Conservation (phyloP, 106 monocot species). For the Platanthera guangdongensis region DNA sequence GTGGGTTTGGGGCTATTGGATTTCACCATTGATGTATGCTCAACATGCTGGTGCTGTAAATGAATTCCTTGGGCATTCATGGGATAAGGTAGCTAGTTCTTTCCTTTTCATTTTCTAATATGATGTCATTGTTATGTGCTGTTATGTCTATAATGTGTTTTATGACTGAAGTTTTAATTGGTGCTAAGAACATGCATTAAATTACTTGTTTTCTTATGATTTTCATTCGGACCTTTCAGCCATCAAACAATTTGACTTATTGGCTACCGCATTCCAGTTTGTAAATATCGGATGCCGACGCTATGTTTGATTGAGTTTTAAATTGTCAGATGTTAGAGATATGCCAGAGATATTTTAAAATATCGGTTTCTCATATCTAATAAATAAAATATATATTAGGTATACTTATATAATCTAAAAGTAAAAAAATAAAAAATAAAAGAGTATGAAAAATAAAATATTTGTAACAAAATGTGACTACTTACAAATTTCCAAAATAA, state of each 20-base stretch:
- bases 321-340: too few relatives aligned
- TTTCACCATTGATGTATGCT: constrained; percentile 98
- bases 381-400: too few relatives aligned
- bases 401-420: too few relatives aligned
- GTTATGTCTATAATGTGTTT: neutral
- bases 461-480: too few relatives aligned
- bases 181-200: neutral
- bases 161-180: neutral
- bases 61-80: constrained; percentile 96
- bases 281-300: too few relatives aligned
- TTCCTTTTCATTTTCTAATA: neutral
- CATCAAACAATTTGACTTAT: neutral
- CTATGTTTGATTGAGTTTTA: too few relatives aligned
- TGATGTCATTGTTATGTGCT: neutral
- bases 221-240: neutral
- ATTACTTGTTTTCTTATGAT: neutral
- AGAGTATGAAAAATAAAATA: too few relatives aligned
- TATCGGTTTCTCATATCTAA: too few relatives aligned
- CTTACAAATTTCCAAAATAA: too few relatives aligned
- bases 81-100: constrained; percentile 63
- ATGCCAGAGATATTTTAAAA: too few relatives aligned
- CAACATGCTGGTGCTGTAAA: constrained; percentile 95
- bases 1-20: constrained; percentile 99
- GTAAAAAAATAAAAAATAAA: too few relatives aligned
- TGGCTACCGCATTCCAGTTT: too few relatives aligned